These are phyloP conservation scores for Penicillium polonicum DNA, from an alignment of 2,329 filamentous ascomycete genomes.

Conservation along the genomic window DNA sequence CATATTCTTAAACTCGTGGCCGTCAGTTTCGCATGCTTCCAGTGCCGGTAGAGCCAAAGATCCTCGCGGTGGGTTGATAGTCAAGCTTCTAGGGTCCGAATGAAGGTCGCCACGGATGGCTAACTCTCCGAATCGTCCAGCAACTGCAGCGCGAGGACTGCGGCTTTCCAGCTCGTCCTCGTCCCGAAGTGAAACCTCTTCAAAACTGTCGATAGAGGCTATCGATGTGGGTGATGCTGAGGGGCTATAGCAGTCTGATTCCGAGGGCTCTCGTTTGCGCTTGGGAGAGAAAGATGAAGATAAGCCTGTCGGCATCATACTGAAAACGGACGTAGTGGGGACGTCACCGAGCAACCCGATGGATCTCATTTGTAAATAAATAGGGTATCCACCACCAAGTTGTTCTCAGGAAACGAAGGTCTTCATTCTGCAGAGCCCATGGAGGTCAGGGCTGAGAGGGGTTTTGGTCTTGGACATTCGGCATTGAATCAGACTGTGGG, in stretches of 20 bases:
- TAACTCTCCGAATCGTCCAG: slow-evolving; percentile 41
- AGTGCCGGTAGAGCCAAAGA: slow-evolving; percentile 10
- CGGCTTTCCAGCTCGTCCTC: slow-evolving; percentile 34
- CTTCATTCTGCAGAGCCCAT: slow-evolving; percentile 14
- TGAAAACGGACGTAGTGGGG: slow-evolving; percentile 23
- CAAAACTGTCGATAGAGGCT: slow-evolving; percentile 31
- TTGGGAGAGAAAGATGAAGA: slow-evolving; percentile 33
- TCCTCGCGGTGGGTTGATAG: slow-evolving; percentile 13
- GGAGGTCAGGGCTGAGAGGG: slow-evolving; percentile 23
- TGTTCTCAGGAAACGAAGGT: slow-evolving; percentile 8
- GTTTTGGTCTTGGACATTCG: slow-evolving; percentile 22
- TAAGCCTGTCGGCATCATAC: slow-evolving; percentile 32
- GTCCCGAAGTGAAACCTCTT: slow-evolving; percentile 33
- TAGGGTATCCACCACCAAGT: slow-evolving; percentile 14
- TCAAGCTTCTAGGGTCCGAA: slow-evolving; percentile 18
- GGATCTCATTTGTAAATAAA: slow-evolving; percentile 8
- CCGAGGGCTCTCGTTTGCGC: slow-evolving; percentile 37
- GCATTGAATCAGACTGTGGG: slow-evolving; percentile 15
- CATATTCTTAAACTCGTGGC: slow-evolving; percentile 18
- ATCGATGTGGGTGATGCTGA: slow-evolving; percentile 37
- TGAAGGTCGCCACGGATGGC: slow-evolving; percentile 37
- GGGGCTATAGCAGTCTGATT: slow-evolving; percentile 30
- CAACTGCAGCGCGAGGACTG: slow-evolving; percentile 42
- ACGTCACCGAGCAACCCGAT: slow-evolving; percentile 18
- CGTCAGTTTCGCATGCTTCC: slow-evolving; percentile 14